A percentile compares a stretch with the other conserved stretches of the same genome.
Evolutionary conservation across 148 eudicot species (phyloP).

Genomic region (Fagopyrum esculentum): DNA sequence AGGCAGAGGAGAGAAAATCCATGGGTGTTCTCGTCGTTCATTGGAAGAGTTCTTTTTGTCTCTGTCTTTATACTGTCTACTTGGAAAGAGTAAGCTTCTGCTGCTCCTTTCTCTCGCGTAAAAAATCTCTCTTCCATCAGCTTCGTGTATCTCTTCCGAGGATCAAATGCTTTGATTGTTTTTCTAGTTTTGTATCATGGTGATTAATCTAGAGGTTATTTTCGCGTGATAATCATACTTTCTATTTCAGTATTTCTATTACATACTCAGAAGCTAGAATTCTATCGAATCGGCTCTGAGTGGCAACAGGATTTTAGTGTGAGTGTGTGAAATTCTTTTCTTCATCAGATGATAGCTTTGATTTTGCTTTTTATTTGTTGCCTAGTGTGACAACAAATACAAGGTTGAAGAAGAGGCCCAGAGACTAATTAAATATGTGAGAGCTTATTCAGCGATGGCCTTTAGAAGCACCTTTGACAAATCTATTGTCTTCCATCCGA

Average conservation of each 20-base stretch:
- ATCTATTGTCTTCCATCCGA: not conserved
- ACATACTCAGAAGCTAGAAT: not conserved
- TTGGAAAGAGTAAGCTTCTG: conserved; percentile 10
- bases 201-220: not conserved
- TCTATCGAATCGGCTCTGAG: too few relatives aligned
- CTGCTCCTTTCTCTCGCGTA: not conserved
- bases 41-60: conserved; percentile 14
- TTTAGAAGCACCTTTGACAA: not conserved
- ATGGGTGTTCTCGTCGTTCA: conserved; percentile 13
- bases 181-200: not conserved
- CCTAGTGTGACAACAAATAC: too few relatives aligned
- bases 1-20: too few relatives aligned
- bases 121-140: not conserved
- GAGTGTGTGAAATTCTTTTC: too few relatives aligned
- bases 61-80: conserved; percentile 14
- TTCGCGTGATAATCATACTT: not conserved
- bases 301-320: too few relatives aligned
- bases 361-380: too few relatives aligned
- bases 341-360: too few relatives aligned
- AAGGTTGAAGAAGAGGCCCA: too few relatives aligned
- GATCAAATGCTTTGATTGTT: not conserved
- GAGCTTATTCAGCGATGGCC: not conserved
- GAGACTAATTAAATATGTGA: too few relatives aligned
- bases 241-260: not conserved
- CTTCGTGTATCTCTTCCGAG: not conserved